Evolutionary conservation across 2,329 filamentous ascomycete species (phyloP), one percentile per base, ranked within the genome.

Genomic region (Ceratocystis diversiconidia): DNA sequence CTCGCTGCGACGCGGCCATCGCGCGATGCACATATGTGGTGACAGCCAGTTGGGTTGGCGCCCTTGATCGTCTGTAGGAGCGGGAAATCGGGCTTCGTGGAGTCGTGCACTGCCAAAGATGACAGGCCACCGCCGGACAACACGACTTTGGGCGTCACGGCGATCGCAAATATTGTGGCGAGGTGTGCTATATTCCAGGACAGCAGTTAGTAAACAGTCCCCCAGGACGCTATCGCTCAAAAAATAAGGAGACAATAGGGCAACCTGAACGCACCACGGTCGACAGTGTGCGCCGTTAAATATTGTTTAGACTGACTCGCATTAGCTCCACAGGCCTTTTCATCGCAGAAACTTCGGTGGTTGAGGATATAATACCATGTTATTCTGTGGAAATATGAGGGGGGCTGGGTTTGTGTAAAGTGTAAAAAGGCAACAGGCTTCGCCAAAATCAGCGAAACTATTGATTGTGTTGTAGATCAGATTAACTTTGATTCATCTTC

Each of bases 241-340:
- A 28, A n/a, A 15, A 36, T 15, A n/a, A 30, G n/a, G 7, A 59
- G 55, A 59, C 25, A 59, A 32, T 41, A 52, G 43, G 28, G 19
- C 48, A 52, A 28, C 30, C 57, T 60, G 63, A 64, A 73, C 79
- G 74, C 74, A 90, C 90, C 91, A 79, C 91, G 84, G 74, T 95
- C 89, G 74, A 96, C 84, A 55, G 91, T 92, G 75, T 96, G 90
- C 70, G 88, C 88, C 72, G 92, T 95, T 69, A 99, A 83, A 75
- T 96, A 99, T 86, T 97, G 94, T 79, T 97, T 97, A 65, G 94
- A 99, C 94, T 96, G 68, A 22, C 55, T 55, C 32, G 15, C 25
- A 55, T 63, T 65, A 65, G 41, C 55, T 59, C 15, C 28, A 36
- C 28, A 8, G 55, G 12, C 7, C 28, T 59, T 59, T 59, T 30